Percentiles rank a stretch among this genome's conserved stretches.
Evolutionary conservation across 1,139 yeast genomes (phyloP).

Genomic region (Geotrichum candidum): DNA sequence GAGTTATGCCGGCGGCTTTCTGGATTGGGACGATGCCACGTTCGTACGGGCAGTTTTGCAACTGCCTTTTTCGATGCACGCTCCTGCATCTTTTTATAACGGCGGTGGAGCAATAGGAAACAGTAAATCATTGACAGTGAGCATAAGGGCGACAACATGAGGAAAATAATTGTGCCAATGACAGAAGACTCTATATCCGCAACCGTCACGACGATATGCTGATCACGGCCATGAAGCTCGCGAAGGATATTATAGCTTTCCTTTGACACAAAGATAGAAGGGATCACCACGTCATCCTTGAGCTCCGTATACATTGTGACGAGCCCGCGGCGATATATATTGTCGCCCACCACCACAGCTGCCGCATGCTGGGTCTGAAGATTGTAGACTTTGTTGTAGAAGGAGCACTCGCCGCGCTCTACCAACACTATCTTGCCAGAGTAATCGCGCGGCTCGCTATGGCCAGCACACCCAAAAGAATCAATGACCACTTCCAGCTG

Average conservation of each 20-base stretch:
- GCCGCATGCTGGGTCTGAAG: constrained; percentile 38
- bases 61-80: constrained; percentile 37
- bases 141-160: constrained; percentile 39
- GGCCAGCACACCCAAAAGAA: constrained; percentile 15
- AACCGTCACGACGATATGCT: constrained; percentile 31
- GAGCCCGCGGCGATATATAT: constrained; percentile 32
- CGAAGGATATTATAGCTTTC: constrained; percentile 32
- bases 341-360: constrained; percentile 41
- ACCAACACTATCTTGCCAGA: constrained; percentile 34
- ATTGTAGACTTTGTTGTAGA: constrained; percentile 35
- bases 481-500: constrained; percentile 12
- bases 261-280: constrained; percentile 37
- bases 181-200: constrained; percentile 32
- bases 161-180: constrained; percentile 35
- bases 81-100: constrained; percentile 33
- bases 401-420: constrained; percentile 38
- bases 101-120: constrained; percentile 35
- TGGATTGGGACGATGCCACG: constrained; percentile 27
- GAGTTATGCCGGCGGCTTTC: background rate
- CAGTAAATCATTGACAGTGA: constrained; percentile 38
- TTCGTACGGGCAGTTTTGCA: constrained; percentile 35
- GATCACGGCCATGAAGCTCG: constrained; percentile 16
- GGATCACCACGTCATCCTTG: constrained; percentile 32
- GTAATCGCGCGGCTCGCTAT: constrained; percentile 25
- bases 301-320: constrained; percentile 37